Conservation (phyloP, 2,329 filamentous ascomycete species). For the Ceratocystis ficicola region DNA sequence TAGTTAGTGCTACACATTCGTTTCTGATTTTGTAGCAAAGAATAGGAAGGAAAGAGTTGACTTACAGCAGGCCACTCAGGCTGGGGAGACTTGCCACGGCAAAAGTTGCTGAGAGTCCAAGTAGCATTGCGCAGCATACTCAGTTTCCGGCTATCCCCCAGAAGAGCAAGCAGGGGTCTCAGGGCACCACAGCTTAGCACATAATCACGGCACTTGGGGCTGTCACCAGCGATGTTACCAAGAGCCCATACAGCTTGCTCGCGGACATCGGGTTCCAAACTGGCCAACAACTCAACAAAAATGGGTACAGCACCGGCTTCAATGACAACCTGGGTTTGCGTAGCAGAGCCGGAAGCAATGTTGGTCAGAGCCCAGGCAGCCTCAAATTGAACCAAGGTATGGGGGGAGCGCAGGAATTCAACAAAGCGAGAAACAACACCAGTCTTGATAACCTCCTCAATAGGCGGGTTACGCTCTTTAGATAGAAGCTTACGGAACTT, state of each 20-base stretch:
- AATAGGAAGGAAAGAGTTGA: slow-evolving; percentile 25
- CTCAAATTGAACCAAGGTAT: slow-evolving; percentile 97
- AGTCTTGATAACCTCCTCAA: slow-evolving; percentile 98
- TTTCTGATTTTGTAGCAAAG: not conserved
- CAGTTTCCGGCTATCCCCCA: slow-evolving; percentile 94
- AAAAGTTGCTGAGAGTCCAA: slow-evolving; percentile 99
- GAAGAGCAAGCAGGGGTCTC: slow-evolving; percentile 73
- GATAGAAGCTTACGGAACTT: slow-evolving; percentile 97
- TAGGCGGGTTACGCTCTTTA: slow-evolving; percentile 97
- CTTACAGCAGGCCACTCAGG: slow-evolving; percentile 93
- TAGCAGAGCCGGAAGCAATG: slow-evolving; percentile 92
- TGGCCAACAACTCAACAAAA: slow-evolving; percentile 89
- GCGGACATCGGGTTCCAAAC: slow-evolving; percentile 92
- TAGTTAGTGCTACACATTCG: slow-evolving; percentile 22
- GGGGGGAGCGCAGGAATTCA: slow-evolving; percentile 92
- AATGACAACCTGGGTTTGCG: slow-evolving; percentile 97
- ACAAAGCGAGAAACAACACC: slow-evolving; percentile 96
- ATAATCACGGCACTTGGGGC: slow-evolving; percentile 93
- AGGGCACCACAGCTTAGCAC: slow-evolving; percentile 85
- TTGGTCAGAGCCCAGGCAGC: slow-evolving; percentile 98
- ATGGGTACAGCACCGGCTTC: slow-evolving; percentile 96
- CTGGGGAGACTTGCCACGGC: slow-evolving; percentile 97
- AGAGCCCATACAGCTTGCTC: slow-evolving; percentile 98
- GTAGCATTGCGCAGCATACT: slow-evolving; percentile 99
- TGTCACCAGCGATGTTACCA: slow-evolving; percentile 97